Conservation (phyloP, 2,329 filamentous ascomycete species). For the Diaporthe sp. region DNA sequence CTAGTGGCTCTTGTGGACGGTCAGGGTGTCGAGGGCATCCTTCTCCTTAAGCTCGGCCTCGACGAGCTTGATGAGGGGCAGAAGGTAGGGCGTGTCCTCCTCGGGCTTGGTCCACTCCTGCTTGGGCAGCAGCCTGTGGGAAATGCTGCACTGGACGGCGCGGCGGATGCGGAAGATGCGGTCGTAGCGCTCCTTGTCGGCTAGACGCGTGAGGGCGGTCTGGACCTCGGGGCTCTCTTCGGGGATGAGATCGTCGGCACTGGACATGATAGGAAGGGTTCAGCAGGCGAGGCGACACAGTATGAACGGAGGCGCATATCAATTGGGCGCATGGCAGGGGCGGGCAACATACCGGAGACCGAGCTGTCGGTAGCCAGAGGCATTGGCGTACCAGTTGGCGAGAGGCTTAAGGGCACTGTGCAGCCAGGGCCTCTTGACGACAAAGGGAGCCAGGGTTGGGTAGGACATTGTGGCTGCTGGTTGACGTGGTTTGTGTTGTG, state of each 20-base stretch:
- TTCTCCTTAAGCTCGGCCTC: slow-evolving; percentile 63
- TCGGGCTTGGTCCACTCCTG: slow-evolving; percentile 71
- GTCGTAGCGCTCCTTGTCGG: slow-evolving; percentile 93
- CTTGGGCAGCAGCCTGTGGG: slow-evolving; percentile 75
- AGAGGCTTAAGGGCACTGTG: slow-evolving; percentile 83
- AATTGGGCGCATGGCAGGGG: slow-evolving; percentile 17
- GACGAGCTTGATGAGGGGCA: slow-evolving; percentile 66
- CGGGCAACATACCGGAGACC: slow-evolving; percentile 80
- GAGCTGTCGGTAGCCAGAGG: slow-evolving; percentile 92
- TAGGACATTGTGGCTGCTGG: slow-evolving; percentile 72
- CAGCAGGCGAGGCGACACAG: not conserved
- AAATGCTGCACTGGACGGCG: slow-evolving; percentile 82
- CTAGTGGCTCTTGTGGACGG: slow-evolving; percentile 64
- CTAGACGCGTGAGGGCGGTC: slow-evolving; percentile 89
- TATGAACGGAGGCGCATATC: not conserved
- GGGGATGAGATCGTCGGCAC: slow-evolving; percentile 93
- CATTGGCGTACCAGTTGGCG: slow-evolving; percentile 89
- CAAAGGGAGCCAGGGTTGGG: slow-evolving; percentile 79
- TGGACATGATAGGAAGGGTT: slow-evolving; percentile 54
- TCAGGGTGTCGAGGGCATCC: slow-evolving; percentile 64
- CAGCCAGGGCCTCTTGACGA: slow-evolving; percentile 90
- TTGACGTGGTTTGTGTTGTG: slow-evolving; percentile 38
- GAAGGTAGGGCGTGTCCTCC: slow-evolving; percentile 69
- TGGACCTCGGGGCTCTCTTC: slow-evolving; percentile 92
- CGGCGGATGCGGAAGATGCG: slow-evolving; percentile 97